A percentile compares a stretch with the other conserved stretches of the same genome.
Evolutionary conservation across 2,329 filamentous ascomycete species (phyloP).

Genomic region (Ascochyta clinopodiicola): DNA sequence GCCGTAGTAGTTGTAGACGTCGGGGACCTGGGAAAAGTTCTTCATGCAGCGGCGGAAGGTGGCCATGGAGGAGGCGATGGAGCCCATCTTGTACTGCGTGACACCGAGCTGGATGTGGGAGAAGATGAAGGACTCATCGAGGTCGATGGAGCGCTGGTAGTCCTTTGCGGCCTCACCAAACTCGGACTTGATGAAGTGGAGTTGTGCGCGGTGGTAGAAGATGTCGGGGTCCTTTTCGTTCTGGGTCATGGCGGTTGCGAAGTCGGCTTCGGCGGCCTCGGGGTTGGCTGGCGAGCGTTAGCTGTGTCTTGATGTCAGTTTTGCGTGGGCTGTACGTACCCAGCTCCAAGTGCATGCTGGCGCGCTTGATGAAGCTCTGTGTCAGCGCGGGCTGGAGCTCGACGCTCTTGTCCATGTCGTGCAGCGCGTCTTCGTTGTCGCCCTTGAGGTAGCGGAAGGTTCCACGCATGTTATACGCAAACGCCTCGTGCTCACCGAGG

Average conservation of each 20-base stretch:
- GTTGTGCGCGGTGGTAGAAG: constrained; percentile 97
- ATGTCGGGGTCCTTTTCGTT: constrained; percentile 93
- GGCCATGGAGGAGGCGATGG: constrained; percentile 95
- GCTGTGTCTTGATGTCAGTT: not conserved
- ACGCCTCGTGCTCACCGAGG: constrained; percentile 81
- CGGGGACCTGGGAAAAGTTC: constrained; percentile 95
- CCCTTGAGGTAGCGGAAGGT: constrained; percentile 94
- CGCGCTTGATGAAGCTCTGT: constrained; percentile 98
- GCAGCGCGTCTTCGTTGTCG: constrained; percentile 81
- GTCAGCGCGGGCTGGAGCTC: constrained; percentile 86
- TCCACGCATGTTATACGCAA: constrained; percentile 95
- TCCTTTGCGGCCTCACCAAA: constrained; percentile 94
- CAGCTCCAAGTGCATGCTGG: constrained; percentile 95
- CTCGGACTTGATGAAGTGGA: constrained; percentile 96
- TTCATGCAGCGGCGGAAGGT: constrained; percentile 98
- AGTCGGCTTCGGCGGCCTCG: constrained; percentile 86
- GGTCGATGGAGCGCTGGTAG: constrained; percentile 98
- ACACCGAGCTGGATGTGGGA: constrained; percentile 99
- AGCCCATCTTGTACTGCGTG: constrained; percentile 99
- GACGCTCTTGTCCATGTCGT: constrained; percentile 90
- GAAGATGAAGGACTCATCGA: constrained; percentile 97
- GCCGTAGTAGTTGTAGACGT: constrained; percentile 99
- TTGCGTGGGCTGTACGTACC: constrained; percentile 57
- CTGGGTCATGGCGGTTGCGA: constrained; percentile 82
- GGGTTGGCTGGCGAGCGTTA: constrained; percentile 67